Base-by-base conservation (phyloP, 176 grass and related monocot species). In the Juncus inflexus region DNA sequence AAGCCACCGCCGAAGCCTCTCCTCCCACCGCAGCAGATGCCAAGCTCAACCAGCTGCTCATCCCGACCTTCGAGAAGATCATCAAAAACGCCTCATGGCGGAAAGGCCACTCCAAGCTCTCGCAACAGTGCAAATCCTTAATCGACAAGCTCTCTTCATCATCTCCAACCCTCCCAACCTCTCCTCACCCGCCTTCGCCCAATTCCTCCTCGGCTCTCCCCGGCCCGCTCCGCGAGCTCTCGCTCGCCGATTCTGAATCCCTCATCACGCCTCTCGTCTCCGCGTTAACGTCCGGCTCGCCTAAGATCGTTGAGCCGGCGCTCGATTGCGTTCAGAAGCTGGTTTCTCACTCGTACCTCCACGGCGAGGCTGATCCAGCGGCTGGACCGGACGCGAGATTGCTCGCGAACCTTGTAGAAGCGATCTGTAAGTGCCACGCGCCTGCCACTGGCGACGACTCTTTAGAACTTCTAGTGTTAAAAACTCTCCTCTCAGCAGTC, bases 91-190 rank as follows among this genome's bases (percentile, higher is more conserved):
- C 86, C 55, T 99, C 89, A 4, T 99, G 95, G 95, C 85, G 89
- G 52, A 99, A 99, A 70, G 95, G 85, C 52, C 88, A 99, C 65
- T 99, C 89, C 56, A 99, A 99, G 89, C 89, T 99, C 83, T 91
- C 89, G 12, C 88, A 92, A 64, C 90, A 84, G 50, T 90, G 89
- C 95, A 94, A 90, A 72, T 80, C 86, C 55, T 74, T 99, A 73
- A 84, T 99, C 80, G 95, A 99, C 47, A 83, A 79, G 70, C 78
- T 99, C 54, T 83, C 81, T 38, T 37, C 86, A 0, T 12, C 76
- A 40, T 35, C 67, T 56, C 74, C 74, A 13, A 7, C 65, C 10
- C 45, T 82, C 4, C 50, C 94, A 15, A 74, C 83, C 1, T 81
- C 92, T 4, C 75, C 79, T 55, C 83, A 85, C 4, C 72, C 85